These are phyloP conservation scores for Apium graveolens DNA, from an alignment of 129 eudicot species.

Conservation along the genomic window DNA sequence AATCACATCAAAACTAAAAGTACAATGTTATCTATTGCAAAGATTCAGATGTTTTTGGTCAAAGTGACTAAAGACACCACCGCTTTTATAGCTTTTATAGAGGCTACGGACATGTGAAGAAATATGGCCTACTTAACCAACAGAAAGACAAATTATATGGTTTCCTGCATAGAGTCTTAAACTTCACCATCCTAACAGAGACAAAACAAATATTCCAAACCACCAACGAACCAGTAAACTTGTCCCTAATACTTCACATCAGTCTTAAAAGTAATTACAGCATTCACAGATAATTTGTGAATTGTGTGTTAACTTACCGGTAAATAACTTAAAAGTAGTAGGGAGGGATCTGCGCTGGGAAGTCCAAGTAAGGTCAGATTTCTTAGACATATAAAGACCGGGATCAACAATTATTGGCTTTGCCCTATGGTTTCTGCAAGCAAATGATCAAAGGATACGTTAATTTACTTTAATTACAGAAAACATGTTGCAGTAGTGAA, in stretches of 20 bases:
- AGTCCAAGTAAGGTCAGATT: slow-evolving; percentile 87
- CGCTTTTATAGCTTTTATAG: background rate
- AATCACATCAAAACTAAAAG: background rate
- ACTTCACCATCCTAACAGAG: background rate
- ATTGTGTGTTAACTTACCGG: slow-evolving; percentile 37
- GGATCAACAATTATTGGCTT: slow-evolving; percentile 90
- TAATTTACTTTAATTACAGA: background rate
- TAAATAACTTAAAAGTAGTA: slow-evolving; percentile 79
- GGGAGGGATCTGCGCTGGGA: slow-evolving; percentile 90
- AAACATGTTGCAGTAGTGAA: background rate
- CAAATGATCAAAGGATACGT: background rate
- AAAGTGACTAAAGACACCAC: background rate
- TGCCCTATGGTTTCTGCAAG: slow-evolving; percentile 86
- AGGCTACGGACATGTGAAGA: background rate
- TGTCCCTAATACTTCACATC: background rate
- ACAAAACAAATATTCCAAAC: background rate
- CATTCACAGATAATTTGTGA: background rate
- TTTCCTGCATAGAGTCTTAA: background rate
- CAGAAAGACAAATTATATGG: background rate
- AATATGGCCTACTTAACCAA: background rate
- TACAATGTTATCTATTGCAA: background rate
- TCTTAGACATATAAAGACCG: slow-evolving; percentile 84
- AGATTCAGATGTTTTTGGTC: background rate
- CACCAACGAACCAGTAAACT: background rate
- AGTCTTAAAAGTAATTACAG: background rate